These are phyloP conservation scores for Aspergillus sp. DNA, from an alignment of 2,329 filamentous ascomycete genomes.

Conservation along the genomic window DNA sequence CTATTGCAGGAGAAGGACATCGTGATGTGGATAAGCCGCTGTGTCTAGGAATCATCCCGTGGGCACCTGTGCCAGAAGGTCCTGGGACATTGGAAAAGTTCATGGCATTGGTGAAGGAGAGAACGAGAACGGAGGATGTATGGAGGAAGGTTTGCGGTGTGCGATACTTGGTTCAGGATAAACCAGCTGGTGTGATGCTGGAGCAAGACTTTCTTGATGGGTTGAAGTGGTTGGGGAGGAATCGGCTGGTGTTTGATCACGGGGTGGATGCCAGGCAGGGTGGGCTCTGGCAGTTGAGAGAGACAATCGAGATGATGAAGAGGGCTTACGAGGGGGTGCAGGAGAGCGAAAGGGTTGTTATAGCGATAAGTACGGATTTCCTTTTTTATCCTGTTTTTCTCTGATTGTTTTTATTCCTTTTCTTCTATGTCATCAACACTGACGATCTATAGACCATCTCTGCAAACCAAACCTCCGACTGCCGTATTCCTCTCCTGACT, in stretches of 20 bases:
- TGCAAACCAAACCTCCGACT: slow-evolving; percentile 78
- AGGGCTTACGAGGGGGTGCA: slow-evolving; percentile 58
- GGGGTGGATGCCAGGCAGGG: slow-evolving; percentile 76
- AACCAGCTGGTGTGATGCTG: slow-evolving; percentile 62
- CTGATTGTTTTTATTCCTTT: not conserved
- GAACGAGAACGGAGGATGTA: slow-evolving; percentile 51
- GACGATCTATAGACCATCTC: slow-evolving; percentile 66
- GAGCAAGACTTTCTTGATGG: slow-evolving; percentile 60
- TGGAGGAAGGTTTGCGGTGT: slow-evolving; percentile 73
- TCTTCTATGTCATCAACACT: not conserved
- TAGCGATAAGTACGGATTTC: slow-evolving; percentile 58
- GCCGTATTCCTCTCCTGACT: slow-evolving; percentile 42
- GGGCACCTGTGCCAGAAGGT: slow-evolving; percentile 75
- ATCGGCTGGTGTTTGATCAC: slow-evolving; percentile 70
- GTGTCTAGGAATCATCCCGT: slow-evolving; percentile 70
- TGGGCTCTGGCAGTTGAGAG: slow-evolving; percentile 68
- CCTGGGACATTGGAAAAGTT: slow-evolving; percentile 59
- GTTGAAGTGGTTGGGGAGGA: slow-evolving; percentile 60
- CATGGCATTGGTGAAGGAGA: slow-evolving; percentile 54
- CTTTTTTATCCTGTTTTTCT: not conserved
- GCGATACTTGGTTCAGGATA: slow-evolving; percentile 77
- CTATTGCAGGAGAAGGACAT: slow-evolving; percentile 57
- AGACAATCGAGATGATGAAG: slow-evolving; percentile 66
- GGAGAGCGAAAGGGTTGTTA: slow-evolving; percentile 50
- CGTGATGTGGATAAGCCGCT: slow-evolving; percentile 46